Conservation (phyloP, 345 rosid genomes). For the Gossypium stocksii region DNA sequence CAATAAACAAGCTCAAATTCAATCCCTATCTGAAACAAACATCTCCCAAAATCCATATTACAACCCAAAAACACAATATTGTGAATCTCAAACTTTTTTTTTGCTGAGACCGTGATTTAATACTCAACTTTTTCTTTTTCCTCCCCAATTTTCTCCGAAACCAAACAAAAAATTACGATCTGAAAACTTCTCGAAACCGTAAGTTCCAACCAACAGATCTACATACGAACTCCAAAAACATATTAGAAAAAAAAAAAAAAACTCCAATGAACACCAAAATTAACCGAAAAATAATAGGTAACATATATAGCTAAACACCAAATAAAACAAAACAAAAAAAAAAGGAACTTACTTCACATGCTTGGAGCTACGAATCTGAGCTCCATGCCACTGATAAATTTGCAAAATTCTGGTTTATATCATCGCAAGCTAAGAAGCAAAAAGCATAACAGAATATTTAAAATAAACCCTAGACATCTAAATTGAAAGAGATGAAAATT, state of each 20-base stretch:
- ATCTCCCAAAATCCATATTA: conserved; percentile 1
- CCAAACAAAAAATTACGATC: conserved; percentile 26
- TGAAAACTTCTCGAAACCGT: conserved; percentile 13
- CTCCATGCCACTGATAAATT: conserved; percentile 7
- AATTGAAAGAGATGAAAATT: conserved; percentile 1
- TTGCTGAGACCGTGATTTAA: not conserved
- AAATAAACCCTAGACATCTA: conserved; percentile 23
- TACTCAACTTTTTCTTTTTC: not conserved
- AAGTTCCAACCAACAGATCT: conserved; percentile 31
- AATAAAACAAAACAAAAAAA: not conserved
- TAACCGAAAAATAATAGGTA: not conserved
- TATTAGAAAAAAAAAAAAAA: not conserved
- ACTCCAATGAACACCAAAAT: not conserved
- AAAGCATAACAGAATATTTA: not conserved
- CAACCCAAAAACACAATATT: not conserved
- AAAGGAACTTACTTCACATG: conserved; percentile 18
- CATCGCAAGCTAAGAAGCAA: conserved; percentile 1
- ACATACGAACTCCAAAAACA: conserved; percentile 3
- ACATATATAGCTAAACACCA: not conserved
- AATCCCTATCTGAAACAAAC: conserved; percentile 1
- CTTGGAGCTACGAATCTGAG: conserved; percentile 24
- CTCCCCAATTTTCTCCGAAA: conserved; percentile 13
- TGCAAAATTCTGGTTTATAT: not conserved
- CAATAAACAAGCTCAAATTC: not conserved
- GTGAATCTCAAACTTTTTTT: not conserved